These are phyloP conservation scores for Discostella stelligera DNA, from an alignment of 352 stramenopile genomes.

Conservation along the genomic window DNA sequence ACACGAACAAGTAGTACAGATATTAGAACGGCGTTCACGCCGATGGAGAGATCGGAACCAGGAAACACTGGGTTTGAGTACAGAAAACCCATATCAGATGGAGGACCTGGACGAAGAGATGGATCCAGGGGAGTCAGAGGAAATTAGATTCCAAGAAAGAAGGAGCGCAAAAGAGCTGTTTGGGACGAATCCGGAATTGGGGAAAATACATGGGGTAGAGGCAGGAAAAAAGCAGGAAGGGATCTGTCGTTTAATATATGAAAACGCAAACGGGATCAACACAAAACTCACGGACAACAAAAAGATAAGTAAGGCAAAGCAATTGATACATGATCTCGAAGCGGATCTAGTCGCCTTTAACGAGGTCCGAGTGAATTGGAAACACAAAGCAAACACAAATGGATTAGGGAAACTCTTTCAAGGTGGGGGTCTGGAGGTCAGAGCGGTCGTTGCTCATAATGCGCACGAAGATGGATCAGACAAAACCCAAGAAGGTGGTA, in stretches of 20 bases:
- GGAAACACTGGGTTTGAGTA: no score
- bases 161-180: no score
- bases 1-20: background rate
- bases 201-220: slow-evolving; percentile 8
- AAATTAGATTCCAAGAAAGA: no score
- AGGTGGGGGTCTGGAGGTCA: background rate
- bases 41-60: no score
- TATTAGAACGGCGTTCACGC: slow-evolving; percentile 14
- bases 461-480: no score
- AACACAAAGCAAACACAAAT: slow-evolving; percentile 1
- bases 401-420: slow-evolving; percentile 9
- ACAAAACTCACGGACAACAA: slow-evolving; percentile 2
- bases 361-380: slow-evolving; percentile 12
- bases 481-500: no score
- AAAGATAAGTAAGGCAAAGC: slow-evolving; percentile 19
- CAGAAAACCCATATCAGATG: background rate
- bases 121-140: no score
- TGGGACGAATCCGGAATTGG: no score
- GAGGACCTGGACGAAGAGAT: no score
- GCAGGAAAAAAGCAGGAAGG: slow-evolving; percentile 11
- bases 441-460: no score
- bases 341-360: slow-evolving; percentile 16
- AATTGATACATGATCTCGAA: slow-evolving; percentile 14
- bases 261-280: slow-evolving; percentile 17
- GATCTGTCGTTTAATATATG: slow-evolving; percentile 15